These are phyloP conservation scores for Cercospora brassicicola DNA, from an alignment of 2,329 filamentous ascomycete genomes.

Conservation along the genomic window DNA sequence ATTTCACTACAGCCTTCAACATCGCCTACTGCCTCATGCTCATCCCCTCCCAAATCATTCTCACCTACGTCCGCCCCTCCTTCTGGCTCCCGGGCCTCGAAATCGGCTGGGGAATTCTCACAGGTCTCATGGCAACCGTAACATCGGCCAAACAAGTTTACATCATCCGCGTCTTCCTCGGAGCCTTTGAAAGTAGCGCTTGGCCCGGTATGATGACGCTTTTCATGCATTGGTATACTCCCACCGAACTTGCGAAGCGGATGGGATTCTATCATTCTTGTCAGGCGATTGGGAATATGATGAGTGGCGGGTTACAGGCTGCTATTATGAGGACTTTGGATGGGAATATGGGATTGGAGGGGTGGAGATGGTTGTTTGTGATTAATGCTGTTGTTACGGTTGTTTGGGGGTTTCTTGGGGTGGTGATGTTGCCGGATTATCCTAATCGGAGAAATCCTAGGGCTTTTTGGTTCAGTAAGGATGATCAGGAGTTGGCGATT, in stretches of 20 bases:
- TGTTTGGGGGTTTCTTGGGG: conserved; percentile 38
- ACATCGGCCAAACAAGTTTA: conserved; percentile 33
- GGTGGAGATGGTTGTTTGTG: conserved; percentile 41
- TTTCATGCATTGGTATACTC: conserved; percentile 39
- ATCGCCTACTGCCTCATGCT: conserved; percentile 44
- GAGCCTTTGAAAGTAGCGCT: conserved; percentile 40
- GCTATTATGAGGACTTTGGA: conserved; percentile 39
- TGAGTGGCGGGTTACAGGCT: conserved; percentile 30
- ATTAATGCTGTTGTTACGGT: conserved; percentile 43
- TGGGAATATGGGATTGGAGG: conserved; percentile 34
- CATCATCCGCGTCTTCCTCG: conserved; percentile 33
- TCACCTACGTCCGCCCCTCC: conserved; percentile 42
- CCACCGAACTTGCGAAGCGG: conserved; percentile 29
- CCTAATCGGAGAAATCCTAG: conserved; percentile 41
- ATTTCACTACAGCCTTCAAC: conserved; percentile 46
- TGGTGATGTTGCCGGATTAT: conserved; percentile 43
- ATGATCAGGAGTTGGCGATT: conserved; percentile 47
- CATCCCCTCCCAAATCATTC: conserved; percentile 44
- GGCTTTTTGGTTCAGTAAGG: conserved; percentile 50
- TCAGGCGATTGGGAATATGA: conserved; percentile 32
- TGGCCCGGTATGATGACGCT: conserved; percentile 51
- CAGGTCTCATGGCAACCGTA: conserved; percentile 37
- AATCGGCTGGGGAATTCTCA: conserved; percentile 32
- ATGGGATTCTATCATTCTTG: conserved; percentile 33
- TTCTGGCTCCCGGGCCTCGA: conserved; percentile 37